These are phyloP conservation scores for Lithospermum erythrorhizon DNA, from an alignment of 257 asterid species.

Conservation along the genomic window DNA sequence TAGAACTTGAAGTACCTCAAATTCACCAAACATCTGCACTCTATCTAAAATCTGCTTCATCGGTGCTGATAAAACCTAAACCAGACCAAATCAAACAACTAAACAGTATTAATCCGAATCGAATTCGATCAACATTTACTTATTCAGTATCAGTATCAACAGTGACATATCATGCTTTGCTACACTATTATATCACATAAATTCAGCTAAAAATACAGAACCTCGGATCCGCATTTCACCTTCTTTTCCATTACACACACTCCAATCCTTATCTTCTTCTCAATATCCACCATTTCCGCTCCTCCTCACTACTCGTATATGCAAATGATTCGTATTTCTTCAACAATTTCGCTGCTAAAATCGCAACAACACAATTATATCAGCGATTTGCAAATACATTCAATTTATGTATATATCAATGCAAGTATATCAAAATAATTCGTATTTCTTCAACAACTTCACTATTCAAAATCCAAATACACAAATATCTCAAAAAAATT, in stretches of 20 bases:
- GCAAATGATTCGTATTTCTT: neutral
- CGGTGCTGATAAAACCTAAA: constrained; percentile 68
- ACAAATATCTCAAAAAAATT: no score
- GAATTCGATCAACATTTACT: constrained; percentile 6
- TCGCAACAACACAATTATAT: neutral
- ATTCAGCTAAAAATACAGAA: constrained; percentile 37
- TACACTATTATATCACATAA: constrained; percentile 13
- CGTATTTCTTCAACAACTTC: neutral
- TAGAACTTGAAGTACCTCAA: constrained; percentile 40
- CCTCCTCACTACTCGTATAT: constrained; percentile 2
- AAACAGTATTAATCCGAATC: neutral
- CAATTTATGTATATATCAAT: constrained; percentile 10
- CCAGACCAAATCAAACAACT: neutral
- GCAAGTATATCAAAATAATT: neutral
- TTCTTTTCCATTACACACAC: constrained; percentile 99
- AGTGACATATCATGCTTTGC: constrained; percentile 21
- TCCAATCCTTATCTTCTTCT: constrained; percentile 55
- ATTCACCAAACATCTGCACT: constrained; percentile 80
- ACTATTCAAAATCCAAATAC: no score
- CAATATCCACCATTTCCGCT: constrained; percentile 30
- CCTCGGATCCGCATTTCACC: constrained; percentile 99
- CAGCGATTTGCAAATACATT: neutral
- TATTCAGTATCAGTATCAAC: neutral
- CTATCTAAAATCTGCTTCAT: constrained; percentile 89
- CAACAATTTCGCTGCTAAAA: constrained; percentile 18